These are phyloP conservation scores for Russula sp. DNA, from an alignment of 768 basidiomycete species.

Conservation along the genomic window DNA sequence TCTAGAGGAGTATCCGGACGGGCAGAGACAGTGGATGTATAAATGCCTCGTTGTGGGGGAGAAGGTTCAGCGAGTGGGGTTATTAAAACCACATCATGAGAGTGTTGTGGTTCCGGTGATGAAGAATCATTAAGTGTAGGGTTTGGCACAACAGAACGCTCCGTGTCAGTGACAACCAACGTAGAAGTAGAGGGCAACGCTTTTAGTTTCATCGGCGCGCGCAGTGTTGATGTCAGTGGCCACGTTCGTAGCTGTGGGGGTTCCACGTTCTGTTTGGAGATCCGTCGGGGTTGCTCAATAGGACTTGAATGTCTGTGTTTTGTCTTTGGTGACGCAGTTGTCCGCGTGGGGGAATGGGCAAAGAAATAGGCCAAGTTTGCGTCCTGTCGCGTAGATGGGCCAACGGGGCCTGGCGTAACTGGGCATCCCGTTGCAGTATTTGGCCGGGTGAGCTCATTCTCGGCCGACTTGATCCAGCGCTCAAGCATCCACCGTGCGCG, in stretches of 20 bases:
- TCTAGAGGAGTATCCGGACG: constrained; percentile 11
- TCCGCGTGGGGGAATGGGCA: constrained; percentile 27
- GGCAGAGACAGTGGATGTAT: neutral
- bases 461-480: constrained; percentile 21
- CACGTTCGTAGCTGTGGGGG: constrained; percentile 19
- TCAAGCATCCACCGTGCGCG: constrained; percentile 29
- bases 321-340: neutral
- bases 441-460: constrained; percentile 14
- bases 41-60: neutral
- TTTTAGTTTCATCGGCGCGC: constrained; percentile 15
- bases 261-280: constrained; percentile 21
- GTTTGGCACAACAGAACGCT: neutral
- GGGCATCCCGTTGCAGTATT: neutral
- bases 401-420: neutral
- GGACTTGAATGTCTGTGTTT: neutral
- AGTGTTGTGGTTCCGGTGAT: neutral
- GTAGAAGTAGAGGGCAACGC: constrained; percentile 1
- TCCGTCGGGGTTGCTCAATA: constrained; percentile 8
- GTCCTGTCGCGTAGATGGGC: constrained; percentile 6
- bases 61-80: neutral
- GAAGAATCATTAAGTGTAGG: neutral
- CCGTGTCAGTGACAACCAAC: neutral
- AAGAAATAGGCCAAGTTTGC: constrained; percentile 29
- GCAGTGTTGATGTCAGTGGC: constrained; percentile 19
- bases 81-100: neutral